phyloP scores from a whole-genome alignment of 768 basidiomycete species.

The Lentinula lateritia region DNA sequence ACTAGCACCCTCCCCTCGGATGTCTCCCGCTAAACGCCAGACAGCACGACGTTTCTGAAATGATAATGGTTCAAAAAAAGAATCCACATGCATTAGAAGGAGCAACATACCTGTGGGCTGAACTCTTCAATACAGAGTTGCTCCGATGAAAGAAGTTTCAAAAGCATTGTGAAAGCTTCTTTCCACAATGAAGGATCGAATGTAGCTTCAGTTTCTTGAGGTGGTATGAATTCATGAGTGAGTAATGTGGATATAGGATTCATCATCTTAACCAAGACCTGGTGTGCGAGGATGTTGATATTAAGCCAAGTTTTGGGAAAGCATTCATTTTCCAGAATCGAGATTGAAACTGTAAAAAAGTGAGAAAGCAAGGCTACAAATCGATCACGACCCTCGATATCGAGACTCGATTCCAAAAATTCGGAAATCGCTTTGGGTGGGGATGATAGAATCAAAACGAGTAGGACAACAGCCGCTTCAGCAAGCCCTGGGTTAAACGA shows the following conservation, averaged over 20 bases:
- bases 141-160: slow-evolving; percentile 83
- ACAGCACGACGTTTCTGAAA: slow-evolving; percentile 86
- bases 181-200: slow-evolving; percentile 82
- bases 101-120: slow-evolving; percentile 69
- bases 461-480: slow-evolving; percentile 80
- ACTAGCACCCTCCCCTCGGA: slow-evolving; percentile 85
- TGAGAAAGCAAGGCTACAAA: slow-evolving; percentile 65
- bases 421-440: slow-evolving; percentile 70
- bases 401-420: slow-evolving; percentile 75
- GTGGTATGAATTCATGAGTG: slow-evolving; percentile 76
- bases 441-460: slow-evolving; percentile 77
- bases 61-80: slow-evolving; percentile 4
- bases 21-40: slow-evolving; percentile 94
- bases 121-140: slow-evolving; percentile 94
- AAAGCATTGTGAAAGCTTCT: slow-evolving; percentile 73
- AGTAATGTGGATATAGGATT: slow-evolving; percentile 76
- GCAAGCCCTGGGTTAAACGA: slow-evolving; percentile 74
- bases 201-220: slow-evolving; percentile 48
- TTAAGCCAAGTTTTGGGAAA: slow-evolving; percentile 92
- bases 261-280: slow-evolving; percentile 83
- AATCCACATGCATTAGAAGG: slow-evolving; percentile 1
- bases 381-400: slow-evolving; percentile 85
- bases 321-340: slow-evolving; percentile 81
- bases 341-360: slow-evolving; percentile 76
- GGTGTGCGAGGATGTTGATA: slow-evolving; percentile 83